These are phyloP conservation scores for Xylaria castorea DNA, from an alignment of 495 filamentous ascomycete species.

Conservation along the genomic window DNA sequence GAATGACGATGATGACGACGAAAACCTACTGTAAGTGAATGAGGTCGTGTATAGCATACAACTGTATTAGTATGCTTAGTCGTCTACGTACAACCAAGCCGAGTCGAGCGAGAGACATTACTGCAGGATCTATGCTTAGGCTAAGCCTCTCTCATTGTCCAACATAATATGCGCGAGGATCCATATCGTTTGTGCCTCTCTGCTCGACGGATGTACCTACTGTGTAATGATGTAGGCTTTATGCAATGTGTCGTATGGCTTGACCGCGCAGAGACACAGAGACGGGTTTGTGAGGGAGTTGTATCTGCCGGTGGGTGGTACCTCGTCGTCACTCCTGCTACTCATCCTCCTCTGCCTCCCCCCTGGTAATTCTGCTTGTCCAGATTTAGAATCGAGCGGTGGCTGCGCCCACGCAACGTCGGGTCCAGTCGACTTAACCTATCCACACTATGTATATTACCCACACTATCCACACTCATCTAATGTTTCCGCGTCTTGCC, in stretches of 20 bases:
- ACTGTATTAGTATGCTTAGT: not conserved
- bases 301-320: conserved; percentile 40
- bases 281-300: conserved; percentile 30
- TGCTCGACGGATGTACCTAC: conserved; percentile 2
- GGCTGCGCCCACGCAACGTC: conserved; percentile 41
- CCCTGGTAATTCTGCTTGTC: conserved; percentile 30
- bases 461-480: conserved; percentile 45
- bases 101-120: not conserved
- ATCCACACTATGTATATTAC: conserved; percentile 24
- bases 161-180: conserved; percentile 10
- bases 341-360: not conserved
- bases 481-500: conserved; percentile 56
- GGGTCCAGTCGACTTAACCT: conserved; percentile 39
- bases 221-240: conserved; percentile 33
- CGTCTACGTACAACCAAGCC: not conserved
- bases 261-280: conserved; percentile 36
- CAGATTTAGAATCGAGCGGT: conserved; percentile 48
- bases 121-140: not conserved
- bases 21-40: not conserved
- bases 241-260: conserved; percentile 42
- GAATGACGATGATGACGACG: not conserved
- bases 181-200: conserved; percentile 24
- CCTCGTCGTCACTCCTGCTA: conserved; percentile 27
- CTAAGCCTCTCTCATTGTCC: conserved; percentile 20
- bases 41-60: not conserved